Base-by-base conservation (phyloP, 1,284 basidiomycete species). In the Apiotrichum gracile region DNA sequence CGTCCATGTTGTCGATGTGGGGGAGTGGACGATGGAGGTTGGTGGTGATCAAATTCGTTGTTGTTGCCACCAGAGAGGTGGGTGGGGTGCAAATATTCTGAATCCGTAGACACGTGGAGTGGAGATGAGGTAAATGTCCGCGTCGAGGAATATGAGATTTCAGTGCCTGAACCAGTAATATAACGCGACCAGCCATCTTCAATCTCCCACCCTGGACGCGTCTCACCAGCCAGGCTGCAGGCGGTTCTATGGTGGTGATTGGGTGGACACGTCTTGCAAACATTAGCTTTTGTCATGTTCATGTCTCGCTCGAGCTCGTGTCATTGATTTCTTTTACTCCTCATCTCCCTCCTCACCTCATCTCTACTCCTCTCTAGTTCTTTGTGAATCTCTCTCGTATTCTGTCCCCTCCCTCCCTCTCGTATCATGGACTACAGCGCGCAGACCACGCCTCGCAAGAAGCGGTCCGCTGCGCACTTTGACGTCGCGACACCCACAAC, bases 361-460 rank as follows among this genome's bases (percentile, higher is more conserved):
- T 44, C 17, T 33, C 26, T 44, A 22, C 39, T 16, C 39, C 39
- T 16, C 43, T 34, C 21, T 21, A 43, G 12, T 17, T 21, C 43
- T 24, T 19, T 16, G 29, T 14, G 22, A 22, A 13, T 17, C 39
- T 25, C 22, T 21, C 3, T 39, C 38, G 22, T 40, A 13, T 40
- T 5, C 24, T 14, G 3, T 16, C 39, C 24, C 25, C 16, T n/a
- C 40, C 17, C 25, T 25, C 9, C 16, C 14, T 16, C 40, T 17
- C 22, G 38, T 43, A 47, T 34, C 37, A 51, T 51, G 50, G 19
- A 35, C 33, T 47, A 51, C 22, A 31, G n/a, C 29, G 33, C 41
- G 29, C 45, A 39, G 45, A 35, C 39, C 31, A 51, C 49, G 2
- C 44, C 43, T 12, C 39, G 52, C 52, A 53, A 54, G 41, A 53